These are phyloP conservation scores for Nicotiana undulata DNA, from an alignment of 257 asterid genomes.

Conservation along the genomic window DNA sequence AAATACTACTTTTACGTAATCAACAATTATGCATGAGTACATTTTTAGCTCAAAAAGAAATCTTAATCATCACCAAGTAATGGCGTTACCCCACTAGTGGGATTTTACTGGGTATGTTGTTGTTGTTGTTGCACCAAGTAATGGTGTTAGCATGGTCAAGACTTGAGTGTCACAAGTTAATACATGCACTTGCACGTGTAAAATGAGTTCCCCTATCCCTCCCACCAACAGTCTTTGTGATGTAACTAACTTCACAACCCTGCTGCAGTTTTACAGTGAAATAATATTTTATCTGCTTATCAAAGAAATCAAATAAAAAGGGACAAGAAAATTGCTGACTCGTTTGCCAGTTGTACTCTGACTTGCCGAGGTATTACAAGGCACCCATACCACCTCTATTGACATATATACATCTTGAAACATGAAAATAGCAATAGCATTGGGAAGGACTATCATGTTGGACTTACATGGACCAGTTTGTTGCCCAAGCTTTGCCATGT, in stretches of 20 bases:
- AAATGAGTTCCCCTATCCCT: background rate
- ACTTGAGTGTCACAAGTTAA: background rate
- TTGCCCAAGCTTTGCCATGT: slow-evolving; percentile 97
- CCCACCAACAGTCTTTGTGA: background rate
- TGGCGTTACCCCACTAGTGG: no score
- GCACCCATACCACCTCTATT: background rate
- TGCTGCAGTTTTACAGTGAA: background rate
- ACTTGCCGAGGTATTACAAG: background rate
- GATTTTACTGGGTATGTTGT: no score
- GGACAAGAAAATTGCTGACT: background rate
- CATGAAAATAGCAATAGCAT: background rate
- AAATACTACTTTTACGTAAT: background rate
- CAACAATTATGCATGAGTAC: background rate
- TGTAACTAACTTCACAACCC: background rate
- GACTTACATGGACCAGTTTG: slow-evolving; percentile 54
- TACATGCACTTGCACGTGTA: background rate
- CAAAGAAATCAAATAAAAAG: background rate
- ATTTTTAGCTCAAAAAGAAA: background rate
- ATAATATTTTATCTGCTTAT: background rate
- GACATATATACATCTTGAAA: background rate
- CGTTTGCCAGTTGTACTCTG: background rate
- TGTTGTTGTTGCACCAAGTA: no score
- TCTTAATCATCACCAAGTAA: background rate
- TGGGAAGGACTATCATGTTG: background rate
- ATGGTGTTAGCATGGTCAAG: background rate